Base-by-base conservation (phyloP, 352 stramenopile genomes). In the Phytophthora pisi region DNA sequence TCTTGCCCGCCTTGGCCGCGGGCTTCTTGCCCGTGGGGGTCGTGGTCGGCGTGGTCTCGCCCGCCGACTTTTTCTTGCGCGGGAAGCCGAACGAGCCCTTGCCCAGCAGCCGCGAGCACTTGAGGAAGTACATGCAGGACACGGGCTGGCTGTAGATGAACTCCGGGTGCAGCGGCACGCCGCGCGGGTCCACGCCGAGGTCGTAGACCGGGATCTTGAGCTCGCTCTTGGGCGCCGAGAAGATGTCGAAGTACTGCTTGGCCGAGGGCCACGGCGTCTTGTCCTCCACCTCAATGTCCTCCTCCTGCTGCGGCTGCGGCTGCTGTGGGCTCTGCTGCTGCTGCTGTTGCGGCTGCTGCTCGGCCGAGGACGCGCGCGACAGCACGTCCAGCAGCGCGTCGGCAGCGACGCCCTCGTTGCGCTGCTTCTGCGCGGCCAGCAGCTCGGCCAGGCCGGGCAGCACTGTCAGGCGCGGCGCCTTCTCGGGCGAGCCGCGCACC, bases 81-180 rank as follows among this genome's bases (percentile, higher is more conserved):
- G 82, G 82, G 42, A 90, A 92, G 3, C 84, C 80, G 42, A 92
- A 92, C 30, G 84, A 92, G 11, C 84, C 84, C 34, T 86, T 86
- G 15, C 84, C 82, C 1, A 92, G 57, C 24, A 91, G 68, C 31
- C 75, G 72, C 13, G 67, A 60, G 43, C 84, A 92, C 57, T 83
- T 84, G 38, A 91, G 76, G 53, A 90, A 92, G 71, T 92, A 91
- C 82, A 91, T 89, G 67, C 84, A 92, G 23, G 81, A 90, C 26
- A 78, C 78, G 2, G 84, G 82, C 40, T 91, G 72, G 53, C 72
- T 88, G 75, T 92, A 92, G 66, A 92, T 92, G 68, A 87, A 89
- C 68, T 90, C 80, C 0, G 84, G 84, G 42, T 92, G 84, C 15
- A 90, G 66, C 23, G 82, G 82, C 36, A 92, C 84, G 23, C 83